Evolutionary conservation across 139 green algal species (phyloP).

Genomic region (Chlamydomonas sphaeroides): DNA sequence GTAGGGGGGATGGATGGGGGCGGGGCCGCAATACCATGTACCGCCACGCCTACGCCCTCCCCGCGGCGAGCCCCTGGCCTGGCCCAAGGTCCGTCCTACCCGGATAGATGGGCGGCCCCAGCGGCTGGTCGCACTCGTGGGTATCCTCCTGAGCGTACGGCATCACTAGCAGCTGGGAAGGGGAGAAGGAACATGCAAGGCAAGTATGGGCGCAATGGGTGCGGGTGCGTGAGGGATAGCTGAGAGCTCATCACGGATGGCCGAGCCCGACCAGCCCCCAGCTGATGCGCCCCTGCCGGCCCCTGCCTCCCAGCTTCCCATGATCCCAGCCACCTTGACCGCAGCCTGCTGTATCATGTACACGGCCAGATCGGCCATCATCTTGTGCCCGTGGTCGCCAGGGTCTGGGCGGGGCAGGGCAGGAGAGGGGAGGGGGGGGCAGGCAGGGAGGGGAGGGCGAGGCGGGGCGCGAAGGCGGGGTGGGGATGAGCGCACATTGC

Average conservation of each 20-base stretch:
- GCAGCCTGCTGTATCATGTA: slow-evolving; percentile 10
- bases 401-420: slow-evolving; percentile 16
- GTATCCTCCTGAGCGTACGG: slow-evolving; percentile 11
- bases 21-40: not conserved
- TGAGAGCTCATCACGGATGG: too few species aligned
- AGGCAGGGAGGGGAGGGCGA: not conserved
- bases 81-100: not conserved
- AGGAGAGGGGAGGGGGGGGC: not conserved
- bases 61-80: too few species aligned
- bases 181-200: too few species aligned
- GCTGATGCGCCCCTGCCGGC: too few species aligned
- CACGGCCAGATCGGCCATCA: slow-evolving; percentile 39
- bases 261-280: too few species aligned
- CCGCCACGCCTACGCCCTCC: too few species aligned
- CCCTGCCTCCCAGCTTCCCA: too few species aligned
- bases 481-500: too few species aligned
- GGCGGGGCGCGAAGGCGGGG: too few species aligned
- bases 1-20: not conserved
- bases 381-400: slow-evolving; percentile 28
- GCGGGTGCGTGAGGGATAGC: too few species aligned
- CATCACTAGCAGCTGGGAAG: slow-evolving; percentile 6
- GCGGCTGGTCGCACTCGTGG: not conserved
- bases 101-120: slow-evolving; percentile 18
- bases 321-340: too few species aligned
- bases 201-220: too few species aligned